Conservation (phyloP, 306 rosid species). For the Sophora flavescens region DNA sequence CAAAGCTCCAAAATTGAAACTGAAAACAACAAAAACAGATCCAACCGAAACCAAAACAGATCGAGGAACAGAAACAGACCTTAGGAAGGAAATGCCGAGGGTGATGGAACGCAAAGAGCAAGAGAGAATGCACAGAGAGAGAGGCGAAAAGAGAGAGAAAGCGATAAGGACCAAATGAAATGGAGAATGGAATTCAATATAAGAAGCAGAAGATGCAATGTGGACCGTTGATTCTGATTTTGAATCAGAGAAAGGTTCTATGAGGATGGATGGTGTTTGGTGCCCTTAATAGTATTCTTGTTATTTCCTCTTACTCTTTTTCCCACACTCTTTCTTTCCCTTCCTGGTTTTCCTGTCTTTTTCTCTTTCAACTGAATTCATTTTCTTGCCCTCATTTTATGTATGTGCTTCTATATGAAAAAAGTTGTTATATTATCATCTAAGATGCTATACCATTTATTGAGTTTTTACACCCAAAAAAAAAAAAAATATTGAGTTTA, state of each 20-base stretch:
- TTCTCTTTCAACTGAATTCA: neutral
- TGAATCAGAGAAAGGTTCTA: conserved; percentile 44
- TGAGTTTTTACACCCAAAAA: no score
- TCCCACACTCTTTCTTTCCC: neutral
- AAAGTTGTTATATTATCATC: no score
- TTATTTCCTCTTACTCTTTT: neutral
- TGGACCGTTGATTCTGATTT: conserved; percentile 61
- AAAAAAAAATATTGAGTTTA: no score
- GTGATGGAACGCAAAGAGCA: conserved; percentile 53
- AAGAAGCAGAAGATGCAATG: conserved; percentile 51
- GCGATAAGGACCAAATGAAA: conserved; percentile 38
- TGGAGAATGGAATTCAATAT: conserved; percentile 49
- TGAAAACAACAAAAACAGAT: conserved; percentile 44
- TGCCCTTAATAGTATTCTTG: neutral
- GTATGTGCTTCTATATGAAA: no score
- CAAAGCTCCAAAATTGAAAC: conserved; percentile 25
- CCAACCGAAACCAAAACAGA: conserved; percentile 34
- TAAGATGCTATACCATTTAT: no score
- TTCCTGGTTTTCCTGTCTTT: conserved; percentile 1
- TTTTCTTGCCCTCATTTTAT: neutral
- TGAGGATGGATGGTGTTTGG: neutral
- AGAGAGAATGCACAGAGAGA: conserved; percentile 38
- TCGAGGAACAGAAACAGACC: conserved; percentile 49
- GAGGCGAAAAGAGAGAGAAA: conserved; percentile 37
- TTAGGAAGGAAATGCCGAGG: conserved; percentile 53